Evolutionary conservation across 2,329 filamentous ascomycete genomes (phyloP).

Genomic region (Colletotrichum theobromicola): DNA sequence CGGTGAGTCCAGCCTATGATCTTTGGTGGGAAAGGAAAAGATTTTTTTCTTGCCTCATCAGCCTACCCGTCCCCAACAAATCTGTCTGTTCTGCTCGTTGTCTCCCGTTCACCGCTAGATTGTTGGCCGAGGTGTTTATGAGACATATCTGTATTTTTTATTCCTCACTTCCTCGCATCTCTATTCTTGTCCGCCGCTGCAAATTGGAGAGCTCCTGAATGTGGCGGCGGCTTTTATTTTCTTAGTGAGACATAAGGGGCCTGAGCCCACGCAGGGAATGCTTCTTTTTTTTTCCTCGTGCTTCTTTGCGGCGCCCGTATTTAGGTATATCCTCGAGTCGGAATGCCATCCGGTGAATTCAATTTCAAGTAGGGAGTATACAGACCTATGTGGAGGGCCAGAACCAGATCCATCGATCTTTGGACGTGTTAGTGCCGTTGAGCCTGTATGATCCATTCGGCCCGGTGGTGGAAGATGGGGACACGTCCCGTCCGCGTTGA

Average conservation of each 20-base stretch:
- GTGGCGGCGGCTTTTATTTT: not conserved
- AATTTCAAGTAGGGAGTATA: not conserved
- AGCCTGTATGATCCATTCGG: not conserved
- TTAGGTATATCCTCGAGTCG: not conserved
- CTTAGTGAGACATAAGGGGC: not conserved
- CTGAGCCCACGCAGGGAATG: not conserved
- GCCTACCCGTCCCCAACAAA: constrained; percentile 10
- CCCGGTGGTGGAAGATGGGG: not conserved
- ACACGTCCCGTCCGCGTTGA: not conserved
- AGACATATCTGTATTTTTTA: not conserved
- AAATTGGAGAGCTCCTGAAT: not conserved
- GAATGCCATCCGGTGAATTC: not conserved
- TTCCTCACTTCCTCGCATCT: not conserved
- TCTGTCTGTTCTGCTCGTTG: not conserved
- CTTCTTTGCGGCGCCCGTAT: not conserved
- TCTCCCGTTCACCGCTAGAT: constrained; percentile 1
- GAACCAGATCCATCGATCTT: not conserved
- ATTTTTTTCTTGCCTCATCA: not conserved
- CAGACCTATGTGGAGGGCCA: not conserved
- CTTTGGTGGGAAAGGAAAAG: not conserved
- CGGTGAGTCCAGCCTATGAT: not conserved
- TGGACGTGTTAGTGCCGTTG: not conserved
- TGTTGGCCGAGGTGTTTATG: constrained; percentile 1
- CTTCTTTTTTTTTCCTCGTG: not conserved
- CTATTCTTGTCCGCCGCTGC: not conserved